These are phyloP conservation scores for Saturnispora galanensis DNA, from an alignment of 805 yeast species.

Conservation along the genomic window DNA sequence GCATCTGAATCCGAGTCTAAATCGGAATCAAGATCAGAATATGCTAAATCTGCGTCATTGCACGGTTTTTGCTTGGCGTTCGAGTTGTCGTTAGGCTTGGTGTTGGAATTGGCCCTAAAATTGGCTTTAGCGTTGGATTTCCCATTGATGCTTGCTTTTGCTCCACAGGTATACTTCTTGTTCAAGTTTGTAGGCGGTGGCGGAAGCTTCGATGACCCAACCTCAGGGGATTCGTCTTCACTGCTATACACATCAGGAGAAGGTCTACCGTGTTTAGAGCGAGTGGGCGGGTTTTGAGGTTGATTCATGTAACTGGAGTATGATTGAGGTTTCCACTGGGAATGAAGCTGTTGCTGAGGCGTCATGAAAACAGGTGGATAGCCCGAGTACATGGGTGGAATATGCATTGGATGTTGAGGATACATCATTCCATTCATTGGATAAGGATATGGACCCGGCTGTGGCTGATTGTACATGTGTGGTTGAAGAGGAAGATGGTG, in stretches of 20 bases:
- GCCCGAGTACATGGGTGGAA: neutral
- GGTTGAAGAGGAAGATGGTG: neutral
- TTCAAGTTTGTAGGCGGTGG: conserved; percentile 1
- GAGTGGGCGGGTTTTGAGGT: neutral
- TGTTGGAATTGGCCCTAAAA: neutral
- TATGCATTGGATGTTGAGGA: neutral
- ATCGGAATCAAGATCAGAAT: too few species aligned
- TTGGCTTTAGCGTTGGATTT: neutral
- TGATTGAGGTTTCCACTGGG: conserved; percentile 7
- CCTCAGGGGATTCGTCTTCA: conserved; percentile 4
- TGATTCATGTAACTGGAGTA: conserved; percentile 4
- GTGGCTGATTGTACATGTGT: neutral
- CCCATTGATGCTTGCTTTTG: neutral
- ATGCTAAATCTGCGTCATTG: neutral
- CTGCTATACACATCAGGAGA: neutral
- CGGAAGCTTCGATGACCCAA: conserved; percentile 3
- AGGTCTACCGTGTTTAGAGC: too few species aligned
- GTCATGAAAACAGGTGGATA: neutral
- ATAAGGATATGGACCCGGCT: too few species aligned
- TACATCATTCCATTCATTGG: neutral
- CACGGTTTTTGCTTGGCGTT: neutral
- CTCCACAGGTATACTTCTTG: neutral
- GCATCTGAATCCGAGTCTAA: conserved; percentile 3
- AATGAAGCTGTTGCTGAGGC: conserved; percentile 5
- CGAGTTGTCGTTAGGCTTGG: neutral